Evolutionary conservation across 2,329 filamentous ascomycete genomes (phyloP), one percentile per base, ranked within the genome.

Genomic region (Colletotrichum limetticola): DNA sequence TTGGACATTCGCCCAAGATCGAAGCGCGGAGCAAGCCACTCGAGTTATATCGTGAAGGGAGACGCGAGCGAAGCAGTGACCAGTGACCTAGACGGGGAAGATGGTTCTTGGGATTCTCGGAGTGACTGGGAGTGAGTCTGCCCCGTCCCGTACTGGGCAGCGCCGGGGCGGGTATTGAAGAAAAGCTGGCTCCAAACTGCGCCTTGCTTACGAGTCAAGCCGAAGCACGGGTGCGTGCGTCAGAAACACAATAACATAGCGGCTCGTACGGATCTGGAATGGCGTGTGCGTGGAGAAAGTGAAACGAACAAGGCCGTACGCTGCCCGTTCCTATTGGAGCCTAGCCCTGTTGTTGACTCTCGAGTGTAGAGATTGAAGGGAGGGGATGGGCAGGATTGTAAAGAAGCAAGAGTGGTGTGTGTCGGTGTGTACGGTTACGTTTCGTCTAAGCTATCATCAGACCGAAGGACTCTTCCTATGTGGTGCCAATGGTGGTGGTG

Each of bases 141-240:
- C 57, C 63, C 68, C 63, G 68, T 60, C 32, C 32, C 57, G 57
- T 37, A 16, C 57, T 66, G 32, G 64, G 58, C 67, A 57, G 24
- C 30, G 49, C 57, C 28, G 35, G 68, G 69, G 69, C 49, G 49
- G 57, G 35, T 71, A 42, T 35, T 62, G 69, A 28, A 49, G n/a
- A 19, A 26, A 24, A 67, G 19, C 64, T 57, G 69, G 53, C 24
- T 19, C 57, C 14, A 22, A 67, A 52, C 63, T 71, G 63, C 63
- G 68, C 63, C 68, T 68, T 71, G 68, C 63, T 67, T 49, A 67
- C 68, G 63, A 71, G 63, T 71, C 68, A 62, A 68, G 26, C 30
- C n/a, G 22, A 19, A 52, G 46, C 56, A 71, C 52, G 63, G 49
- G 64, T 57, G 64, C 35, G 57, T 68, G 68, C 68, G 68, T 68